A percentile compares a stretch with the other conserved stretches of the same genome.
Conservation (phyloP, 495 filamentous ascomycete genomes). For the Penicillium nucicola region DNA sequence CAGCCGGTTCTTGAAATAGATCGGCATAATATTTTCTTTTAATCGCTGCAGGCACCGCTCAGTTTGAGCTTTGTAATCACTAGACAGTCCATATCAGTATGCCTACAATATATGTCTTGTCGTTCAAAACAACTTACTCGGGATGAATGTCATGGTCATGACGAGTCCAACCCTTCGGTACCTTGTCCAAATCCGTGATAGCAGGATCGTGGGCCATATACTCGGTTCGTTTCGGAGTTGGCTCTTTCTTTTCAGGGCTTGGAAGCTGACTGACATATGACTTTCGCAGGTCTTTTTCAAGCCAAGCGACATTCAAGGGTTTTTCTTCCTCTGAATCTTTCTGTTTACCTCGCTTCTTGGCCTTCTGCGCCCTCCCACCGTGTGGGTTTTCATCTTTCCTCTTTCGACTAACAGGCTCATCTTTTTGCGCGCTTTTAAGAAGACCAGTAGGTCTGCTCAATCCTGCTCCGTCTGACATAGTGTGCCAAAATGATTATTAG, state of each 20-base stretch:
- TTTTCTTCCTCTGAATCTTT: not conserved
- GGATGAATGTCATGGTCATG: not conserved
- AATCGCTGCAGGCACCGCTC: not conserved
- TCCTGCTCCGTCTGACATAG: no score
- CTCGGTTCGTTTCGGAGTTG: not conserved
- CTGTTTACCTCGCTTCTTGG: no score
- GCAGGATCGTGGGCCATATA: not conserved
- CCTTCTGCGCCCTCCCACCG: no score
- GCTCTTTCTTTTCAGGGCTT: not conserved
- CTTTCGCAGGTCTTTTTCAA: not conserved
- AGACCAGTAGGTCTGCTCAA: no score
- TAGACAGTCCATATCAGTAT: not conserved
- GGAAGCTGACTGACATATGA: not conserved
- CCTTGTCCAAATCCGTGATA: no score
- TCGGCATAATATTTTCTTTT: not conserved
- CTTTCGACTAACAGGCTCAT: no score
- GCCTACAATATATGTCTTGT: not conserved
- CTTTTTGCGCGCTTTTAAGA: no score
- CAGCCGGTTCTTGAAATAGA: not conserved
- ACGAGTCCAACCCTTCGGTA: not conserved
- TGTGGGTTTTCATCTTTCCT: no score
- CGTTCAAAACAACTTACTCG: not conserved
- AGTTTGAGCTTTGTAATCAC: slow-evolving; percentile 1
- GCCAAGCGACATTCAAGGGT: not conserved
- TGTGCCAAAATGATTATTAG: no score